Conservation (phyloP, 352 stramenopile species). For the Elongisporangium undulatum region DNA sequence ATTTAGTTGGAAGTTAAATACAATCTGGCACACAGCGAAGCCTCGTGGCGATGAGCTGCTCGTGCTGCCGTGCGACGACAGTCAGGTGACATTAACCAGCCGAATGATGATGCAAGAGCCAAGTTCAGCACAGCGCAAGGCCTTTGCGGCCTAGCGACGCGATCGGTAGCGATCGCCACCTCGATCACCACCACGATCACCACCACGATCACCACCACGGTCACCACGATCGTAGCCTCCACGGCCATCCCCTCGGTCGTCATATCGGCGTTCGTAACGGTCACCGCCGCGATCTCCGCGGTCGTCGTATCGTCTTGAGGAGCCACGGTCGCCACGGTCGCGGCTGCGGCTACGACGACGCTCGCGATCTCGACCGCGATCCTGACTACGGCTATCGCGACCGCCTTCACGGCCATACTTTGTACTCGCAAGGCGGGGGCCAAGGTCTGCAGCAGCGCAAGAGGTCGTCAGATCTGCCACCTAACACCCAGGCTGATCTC, state of each 20-base stretch:
- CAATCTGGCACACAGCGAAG: conserved; percentile 38
- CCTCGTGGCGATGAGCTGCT: conserved; percentile 7
- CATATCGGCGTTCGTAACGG: conserved; percentile 20
- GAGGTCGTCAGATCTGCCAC: background rate
- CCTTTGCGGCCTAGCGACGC: conserved; percentile 13
- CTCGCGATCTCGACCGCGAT: conserved; percentile 40
- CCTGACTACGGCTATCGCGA: conserved; percentile 29
- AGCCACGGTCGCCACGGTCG: conserved; percentile 33
- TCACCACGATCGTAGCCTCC: conserved; percentile 42
- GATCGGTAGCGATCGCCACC: conserved; percentile 34
- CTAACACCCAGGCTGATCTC: background rate
- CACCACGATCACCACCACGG: conserved; percentile 23
- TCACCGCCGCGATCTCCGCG: conserved; percentile 30
- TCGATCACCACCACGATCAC: conserved; percentile 39
- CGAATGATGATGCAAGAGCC: background rate
- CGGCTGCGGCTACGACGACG: conserved; percentile 33
- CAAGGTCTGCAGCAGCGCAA: conserved; percentile 39
- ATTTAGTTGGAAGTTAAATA: conserved; percentile 59
- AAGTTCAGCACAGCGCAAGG: background rate
- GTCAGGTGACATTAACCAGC: conserved; percentile 8
- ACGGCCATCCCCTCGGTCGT: conserved; percentile 37
- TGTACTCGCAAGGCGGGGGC: conserved; percentile 60
- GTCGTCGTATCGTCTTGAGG: conserved; percentile 38
- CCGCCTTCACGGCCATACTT: conserved; percentile 52
- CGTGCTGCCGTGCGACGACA: conserved; percentile 10